Percentiles rank a stretch among this genome's conserved stretches.
These are phyloP conservation scores for Podosphaera xanthii DNA, from an alignment of 2,329 filamentous ascomycete genomes.

Conservation along the genomic window DNA sequence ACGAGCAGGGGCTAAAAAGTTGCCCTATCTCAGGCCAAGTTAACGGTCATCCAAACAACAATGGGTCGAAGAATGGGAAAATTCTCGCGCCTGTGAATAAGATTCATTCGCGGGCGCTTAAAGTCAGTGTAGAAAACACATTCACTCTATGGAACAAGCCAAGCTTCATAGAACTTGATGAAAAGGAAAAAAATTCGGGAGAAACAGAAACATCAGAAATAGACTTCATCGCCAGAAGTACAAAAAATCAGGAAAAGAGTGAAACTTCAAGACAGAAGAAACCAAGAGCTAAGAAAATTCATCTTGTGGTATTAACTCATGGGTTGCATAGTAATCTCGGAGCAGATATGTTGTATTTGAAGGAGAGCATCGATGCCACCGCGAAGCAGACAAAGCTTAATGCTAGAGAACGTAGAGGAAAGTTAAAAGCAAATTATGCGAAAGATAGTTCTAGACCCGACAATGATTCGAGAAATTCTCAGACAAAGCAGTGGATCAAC, in stretches of 20 bases:
- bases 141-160: conserved; percentile 85
- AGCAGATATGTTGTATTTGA: conserved; percentile 89
- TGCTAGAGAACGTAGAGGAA: conserved; percentile 35
- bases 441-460: not conserved
- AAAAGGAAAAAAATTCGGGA: conserved; percentile 7
- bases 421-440: not conserved
- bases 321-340: conserved; percentile 89
- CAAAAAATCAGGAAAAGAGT: conserved; percentile 5
- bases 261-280: conserved; percentile 22
- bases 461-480: not conserved
- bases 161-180: conserved; percentile 38
- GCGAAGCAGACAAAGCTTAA: conserved; percentile 51
- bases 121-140: conserved; percentile 67
- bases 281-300: conserved; percentile 51
- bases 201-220: conserved; percentile 9
- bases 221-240: conserved; percentile 9
- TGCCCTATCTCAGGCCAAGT: conserved; percentile 38
- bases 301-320: conserved; percentile 81
- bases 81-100: conserved; percentile 46
- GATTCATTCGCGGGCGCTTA: conserved; percentile 64
- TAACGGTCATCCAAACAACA: conserved; percentile 49
- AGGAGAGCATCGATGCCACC: conserved; percentile 83
- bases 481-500: conserved; percentile 6
- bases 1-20: conserved; percentile 27
- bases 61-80: conserved; percentile 30